Evolutionary conservation across 257 asterid species (phyloP).

Genomic region (Salvia rosmarinus): DNA sequence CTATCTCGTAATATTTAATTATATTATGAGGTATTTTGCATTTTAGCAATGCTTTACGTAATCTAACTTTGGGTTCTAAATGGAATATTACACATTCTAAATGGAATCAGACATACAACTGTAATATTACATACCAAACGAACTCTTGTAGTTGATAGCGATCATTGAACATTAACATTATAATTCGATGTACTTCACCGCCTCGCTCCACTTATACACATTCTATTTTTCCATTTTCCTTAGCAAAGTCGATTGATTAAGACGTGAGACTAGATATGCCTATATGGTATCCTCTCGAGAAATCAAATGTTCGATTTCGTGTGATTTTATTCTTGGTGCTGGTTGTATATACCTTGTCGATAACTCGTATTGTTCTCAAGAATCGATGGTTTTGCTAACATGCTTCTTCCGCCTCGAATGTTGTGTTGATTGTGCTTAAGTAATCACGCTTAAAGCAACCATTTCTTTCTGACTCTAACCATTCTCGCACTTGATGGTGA

Average conservation of each 20-base stretch:
- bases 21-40: too few species aligned
- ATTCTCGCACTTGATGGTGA: neutral
- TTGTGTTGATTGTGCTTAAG: neutral
- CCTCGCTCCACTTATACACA: conserved; percentile 12
- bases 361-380: neutral
- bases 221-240: conserved; percentile 8
- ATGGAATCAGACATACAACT: too few species aligned
- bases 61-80: too few species aligned
- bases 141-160: conserved; percentile 20
- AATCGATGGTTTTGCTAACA: neutral
- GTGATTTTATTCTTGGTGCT: neutral
- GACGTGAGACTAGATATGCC: neutral
- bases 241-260: neutral
- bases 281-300: neutral
- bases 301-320: neutral
- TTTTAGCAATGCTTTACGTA: too few species aligned
- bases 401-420: neutral
- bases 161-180: conserved; percentile 29
- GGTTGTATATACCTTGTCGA: neutral
- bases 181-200: conserved; percentile 15
- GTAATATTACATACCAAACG: too few species aligned
- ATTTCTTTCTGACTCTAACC: neutral
- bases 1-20: too few species aligned
- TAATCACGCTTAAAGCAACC: neutral
- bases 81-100: too few species aligned